Conservation (phyloP, 2,329 filamentous ascomycete genomes). For the Cercospora janseana region DNA sequence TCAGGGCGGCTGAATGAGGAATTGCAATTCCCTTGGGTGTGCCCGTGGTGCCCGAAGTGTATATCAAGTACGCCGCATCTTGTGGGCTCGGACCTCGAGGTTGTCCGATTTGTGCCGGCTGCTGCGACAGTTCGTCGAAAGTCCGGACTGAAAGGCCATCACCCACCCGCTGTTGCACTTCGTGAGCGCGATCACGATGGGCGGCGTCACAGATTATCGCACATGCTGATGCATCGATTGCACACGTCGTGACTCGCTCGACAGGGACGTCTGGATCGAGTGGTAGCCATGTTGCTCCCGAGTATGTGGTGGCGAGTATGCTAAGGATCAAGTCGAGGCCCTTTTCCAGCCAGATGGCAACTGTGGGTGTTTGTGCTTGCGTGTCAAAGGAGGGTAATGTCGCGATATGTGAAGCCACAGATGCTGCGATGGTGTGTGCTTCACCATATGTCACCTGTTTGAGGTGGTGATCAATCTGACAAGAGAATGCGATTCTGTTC, state of each 20-base stretch:
- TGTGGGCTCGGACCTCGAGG: constrained; percentile 14
- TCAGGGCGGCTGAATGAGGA: constrained; percentile 25
- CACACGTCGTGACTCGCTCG: constrained; percentile 25
- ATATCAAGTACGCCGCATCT: constrained; percentile 32
- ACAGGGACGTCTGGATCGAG: constrained; percentile 29
- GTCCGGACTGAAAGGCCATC: constrained; percentile 15
- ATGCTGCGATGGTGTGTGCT: constrained; percentile 23
- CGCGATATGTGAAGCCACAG: constrained; percentile 17
- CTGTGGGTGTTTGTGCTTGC: constrained; percentile 12
- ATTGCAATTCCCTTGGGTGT: constrained; percentile 32
- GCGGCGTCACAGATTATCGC: constrained; percentile 24
- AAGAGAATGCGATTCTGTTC: constrained; percentile 23
- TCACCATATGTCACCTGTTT: constrained; percentile 24
- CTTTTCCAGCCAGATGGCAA: constrained; percentile 30
- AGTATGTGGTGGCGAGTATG: constrained; percentile 29
- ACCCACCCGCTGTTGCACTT: constrained; percentile 18
- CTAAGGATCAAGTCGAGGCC: constrained; percentile 26
- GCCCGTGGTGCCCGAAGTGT: constrained; percentile 33
- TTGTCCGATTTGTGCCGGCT: neutral
- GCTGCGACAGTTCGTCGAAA: constrained; percentile 12
- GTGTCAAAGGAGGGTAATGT: neutral
- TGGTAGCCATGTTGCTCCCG: constrained; percentile 30
- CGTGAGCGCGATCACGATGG: constrained; percentile 21
- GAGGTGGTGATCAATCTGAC: constrained; percentile 20
- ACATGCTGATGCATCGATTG: constrained; percentile 21